These are phyloP conservation scores for Tuber calosporum DNA, from an alignment of 495 filamentous ascomycete genomes.

Conservation along the genomic window DNA sequence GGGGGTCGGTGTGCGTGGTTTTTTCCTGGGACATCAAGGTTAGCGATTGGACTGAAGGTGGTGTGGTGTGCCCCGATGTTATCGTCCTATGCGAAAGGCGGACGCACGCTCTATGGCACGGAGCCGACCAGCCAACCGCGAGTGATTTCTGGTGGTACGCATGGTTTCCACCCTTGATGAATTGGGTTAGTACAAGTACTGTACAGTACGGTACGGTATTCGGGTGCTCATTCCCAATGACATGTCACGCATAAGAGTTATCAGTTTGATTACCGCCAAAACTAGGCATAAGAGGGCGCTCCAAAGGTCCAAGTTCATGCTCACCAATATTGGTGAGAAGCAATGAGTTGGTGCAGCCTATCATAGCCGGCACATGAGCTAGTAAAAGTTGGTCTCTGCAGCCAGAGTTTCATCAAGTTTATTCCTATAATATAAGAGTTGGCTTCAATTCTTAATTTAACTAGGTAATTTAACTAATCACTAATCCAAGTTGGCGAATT, in stretches of 20 bases:
- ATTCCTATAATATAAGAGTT: no score
- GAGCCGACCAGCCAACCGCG: neutral
- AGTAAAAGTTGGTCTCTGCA: no score
- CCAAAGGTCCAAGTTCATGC: neutral
- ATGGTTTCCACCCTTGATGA: neutral
- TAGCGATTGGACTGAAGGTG: neutral
- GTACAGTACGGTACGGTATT: no score
- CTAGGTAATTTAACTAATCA: no score
- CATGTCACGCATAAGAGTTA: neutral
- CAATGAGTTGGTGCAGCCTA: no score
- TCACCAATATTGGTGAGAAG: neutral
- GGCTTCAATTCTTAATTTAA: no score
- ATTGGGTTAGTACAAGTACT: neutral
- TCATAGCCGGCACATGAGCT: no score
- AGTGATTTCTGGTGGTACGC: neutral
- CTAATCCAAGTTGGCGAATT: no score
- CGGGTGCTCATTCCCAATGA: neutral
- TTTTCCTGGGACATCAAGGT: neutral
- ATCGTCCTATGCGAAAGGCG: neutral
- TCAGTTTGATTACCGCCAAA: no score
- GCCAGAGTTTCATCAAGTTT: no score
- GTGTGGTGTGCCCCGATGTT: neutral
- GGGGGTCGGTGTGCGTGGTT: neutral
- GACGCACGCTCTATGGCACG: neutral
- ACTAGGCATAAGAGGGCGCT: neutral